These are phyloP conservation scores for Ceratocystis smalleyi DNA, from an alignment of 2,329 filamentous ascomycete species.

Conservation along the genomic window DNA sequence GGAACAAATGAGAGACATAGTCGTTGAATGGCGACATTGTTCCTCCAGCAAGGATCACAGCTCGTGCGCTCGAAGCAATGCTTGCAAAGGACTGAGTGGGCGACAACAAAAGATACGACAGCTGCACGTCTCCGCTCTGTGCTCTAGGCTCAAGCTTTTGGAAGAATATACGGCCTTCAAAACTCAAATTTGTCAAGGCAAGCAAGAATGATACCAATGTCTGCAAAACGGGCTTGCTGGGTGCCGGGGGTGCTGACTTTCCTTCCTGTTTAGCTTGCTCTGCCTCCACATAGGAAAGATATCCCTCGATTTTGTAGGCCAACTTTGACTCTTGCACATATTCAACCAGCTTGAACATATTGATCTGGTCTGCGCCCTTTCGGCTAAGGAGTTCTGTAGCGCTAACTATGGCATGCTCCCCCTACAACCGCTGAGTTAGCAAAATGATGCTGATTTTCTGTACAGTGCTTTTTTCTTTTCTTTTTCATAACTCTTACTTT, in stretches of 20 bases:
- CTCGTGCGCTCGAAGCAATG: slow-evolving; percentile 67
- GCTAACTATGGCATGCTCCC: slow-evolving; percentile 51
- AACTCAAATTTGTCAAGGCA: slow-evolving; percentile 72
- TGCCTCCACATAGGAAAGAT: slow-evolving; percentile 48
- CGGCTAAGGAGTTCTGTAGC: slow-evolving; percentile 57
- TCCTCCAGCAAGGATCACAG: slow-evolving; percentile 81
- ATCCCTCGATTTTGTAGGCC: slow-evolving; percentile 87
- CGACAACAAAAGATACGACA: slow-evolving; percentile 80
- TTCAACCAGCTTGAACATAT: slow-evolving; percentile 70
- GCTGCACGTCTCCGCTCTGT: slow-evolving; percentile 32
- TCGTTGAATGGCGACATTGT: slow-evolving; percentile 97
- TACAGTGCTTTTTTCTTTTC: not conserved
- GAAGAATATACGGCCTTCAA: slow-evolving; percentile 51
- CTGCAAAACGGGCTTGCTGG: slow-evolving; percentile 37
- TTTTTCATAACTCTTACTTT: slow-evolving; percentile 29
- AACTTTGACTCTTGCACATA: slow-evolving; percentile 88
- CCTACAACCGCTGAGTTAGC: slow-evolving; percentile 20
- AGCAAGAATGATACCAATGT: slow-evolving; percentile 49
- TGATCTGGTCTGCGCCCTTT: slow-evolving; percentile 89
- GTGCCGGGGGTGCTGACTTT: slow-evolving; percentile 5
- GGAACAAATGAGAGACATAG: slow-evolving; percentile 74
- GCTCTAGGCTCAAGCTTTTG: slow-evolving; percentile 29
- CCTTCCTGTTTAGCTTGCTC: slow-evolving; percentile 25
- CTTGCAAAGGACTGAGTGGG: slow-evolving; percentile 83
- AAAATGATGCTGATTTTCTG: not conserved